Conservation (phyloP, 1,284 basidiomycete species). For the Tylopilus sp. region DNA sequence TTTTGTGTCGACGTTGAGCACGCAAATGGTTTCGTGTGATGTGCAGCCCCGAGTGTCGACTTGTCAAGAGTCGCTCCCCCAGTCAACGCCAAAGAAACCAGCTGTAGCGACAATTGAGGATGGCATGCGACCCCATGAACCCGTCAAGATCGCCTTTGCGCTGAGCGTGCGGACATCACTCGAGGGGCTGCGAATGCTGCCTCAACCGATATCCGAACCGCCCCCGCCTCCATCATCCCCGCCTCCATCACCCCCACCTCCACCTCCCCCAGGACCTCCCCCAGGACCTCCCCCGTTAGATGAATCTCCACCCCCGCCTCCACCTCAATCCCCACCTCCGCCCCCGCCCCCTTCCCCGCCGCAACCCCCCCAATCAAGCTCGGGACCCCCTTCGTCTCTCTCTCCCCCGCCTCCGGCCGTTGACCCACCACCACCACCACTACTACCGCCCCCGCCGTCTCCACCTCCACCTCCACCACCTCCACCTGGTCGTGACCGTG, state of each 20-base stretch:
- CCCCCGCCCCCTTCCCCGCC: conserved; percentile 6
- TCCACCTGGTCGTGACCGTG: conserved; percentile 11
- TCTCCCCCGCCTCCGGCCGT: conserved; percentile 3
- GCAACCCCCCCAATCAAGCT: conserved; percentile 9
- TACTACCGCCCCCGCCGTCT: conserved; percentile 15
- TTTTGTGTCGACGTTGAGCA: neutral
- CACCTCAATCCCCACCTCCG: conserved; percentile 22
- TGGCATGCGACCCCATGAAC: conserved; percentile 27
- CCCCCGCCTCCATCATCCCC: conserved; percentile 32
- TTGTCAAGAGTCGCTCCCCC: conserved; percentile 11
- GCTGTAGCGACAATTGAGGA: conserved; percentile 23
- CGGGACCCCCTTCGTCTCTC: conserved; percentile 9
- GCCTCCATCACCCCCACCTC: too few relatives aligned
- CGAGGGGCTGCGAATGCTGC: conserved; percentile 25
- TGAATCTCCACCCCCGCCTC: conserved; percentile 21
- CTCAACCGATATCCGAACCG: conserved; percentile 29
- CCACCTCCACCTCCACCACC: conserved; percentile 17
- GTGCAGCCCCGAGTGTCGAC: conserved; percentile 13
- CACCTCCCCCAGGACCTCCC: conserved; percentile 32
- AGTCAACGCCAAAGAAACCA: conserved; percentile 13
- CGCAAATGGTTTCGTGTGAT: conserved; percentile 6
- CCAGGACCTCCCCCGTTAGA: conserved; percentile 27
- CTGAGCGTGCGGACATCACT: conserved; percentile 28
- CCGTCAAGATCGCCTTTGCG: conserved; percentile 34
- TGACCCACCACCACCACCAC: conserved; percentile 15